Conservation (phyloP, 1,139 yeast species). For the Geotrichum cucujoidarum region DNA sequence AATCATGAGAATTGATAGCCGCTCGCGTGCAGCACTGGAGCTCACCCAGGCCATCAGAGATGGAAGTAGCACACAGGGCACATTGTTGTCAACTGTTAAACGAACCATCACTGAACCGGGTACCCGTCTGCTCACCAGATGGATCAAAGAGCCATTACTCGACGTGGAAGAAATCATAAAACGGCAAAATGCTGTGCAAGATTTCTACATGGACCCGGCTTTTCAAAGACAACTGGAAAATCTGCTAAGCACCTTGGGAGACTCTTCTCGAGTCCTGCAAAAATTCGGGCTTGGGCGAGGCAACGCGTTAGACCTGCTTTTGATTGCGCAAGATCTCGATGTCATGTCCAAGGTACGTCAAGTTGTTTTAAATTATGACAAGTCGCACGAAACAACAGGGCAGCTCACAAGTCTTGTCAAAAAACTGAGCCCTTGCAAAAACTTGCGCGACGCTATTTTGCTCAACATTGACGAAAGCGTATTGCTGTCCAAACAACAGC, state of each 20-base stretch:
- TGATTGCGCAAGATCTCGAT: constrained; percentile 42
- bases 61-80: constrained; percentile 49
- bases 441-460: constrained; percentile 29
- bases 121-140: constrained; percentile 64
- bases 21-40: constrained; percentile 81
- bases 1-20: constrained; percentile 71
- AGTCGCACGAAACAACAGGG: not conserved
- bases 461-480: constrained; percentile 34
- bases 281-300: constrained; percentile 44
- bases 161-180: constrained; percentile 49
- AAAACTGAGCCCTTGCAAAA: constrained; percentile 24
- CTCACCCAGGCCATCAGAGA: constrained; percentile 43
- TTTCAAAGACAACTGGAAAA: constrained; percentile 38
- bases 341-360: constrained; percentile 26
- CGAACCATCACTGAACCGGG: constrained; percentile 81
- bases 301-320: constrained; percentile 43
- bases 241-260: constrained; percentile 40
- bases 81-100: constrained; percentile 61
- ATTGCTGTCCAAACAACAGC: constrained; percentile 22
- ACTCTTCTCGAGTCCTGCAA: constrained; percentile 53
- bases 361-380: not conserved
- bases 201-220: constrained; percentile 44
- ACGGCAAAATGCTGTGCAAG: constrained; percentile 60
- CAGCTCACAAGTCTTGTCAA: constrained; percentile 21
- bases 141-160: constrained; percentile 80